A percentile compares a stretch with the other conserved stretches of the same genome.
These are phyloP conservation scores for Fusarium neocosmosporiellum DNA, from an alignment of 2,329 filamentous ascomycete species.

Conservation along the genomic window DNA sequence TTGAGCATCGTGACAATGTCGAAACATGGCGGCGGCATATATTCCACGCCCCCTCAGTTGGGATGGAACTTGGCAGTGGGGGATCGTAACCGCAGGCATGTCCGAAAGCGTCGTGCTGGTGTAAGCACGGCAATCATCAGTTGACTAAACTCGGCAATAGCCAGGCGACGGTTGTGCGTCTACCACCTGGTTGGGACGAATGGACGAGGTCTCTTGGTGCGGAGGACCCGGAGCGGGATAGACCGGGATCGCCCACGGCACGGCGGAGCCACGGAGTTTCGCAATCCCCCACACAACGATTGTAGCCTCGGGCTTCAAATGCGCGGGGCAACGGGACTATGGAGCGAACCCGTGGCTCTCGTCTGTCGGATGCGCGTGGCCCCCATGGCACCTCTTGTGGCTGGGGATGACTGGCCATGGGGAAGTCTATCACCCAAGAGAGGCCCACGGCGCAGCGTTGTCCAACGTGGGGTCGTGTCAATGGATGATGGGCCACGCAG, in stretches of 20 bases:
- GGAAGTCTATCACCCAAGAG: constrained; percentile 32
- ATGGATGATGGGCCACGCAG: constrained; percentile 42
- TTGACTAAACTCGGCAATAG: constrained; percentile 33
- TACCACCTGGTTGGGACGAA: constrained; percentile 42
- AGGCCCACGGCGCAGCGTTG: constrained; percentile 39
- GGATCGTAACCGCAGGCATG: constrained; percentile 23
- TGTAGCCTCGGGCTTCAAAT: constrained; percentile 36
- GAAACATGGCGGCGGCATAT: constrained; percentile 42
- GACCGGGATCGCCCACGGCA: constrained; percentile 42
- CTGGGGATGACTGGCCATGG: constrained; percentile 25
- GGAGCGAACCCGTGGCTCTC: constrained; percentile 38
- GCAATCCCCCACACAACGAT: constrained; percentile 39
- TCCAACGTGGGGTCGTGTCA: constrained; percentile 46
- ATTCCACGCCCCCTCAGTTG: constrained; percentile 36
- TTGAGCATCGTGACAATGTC: constrained; percentile 38
- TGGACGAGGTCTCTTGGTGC: constrained; percentile 34
- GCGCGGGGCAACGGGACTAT: constrained; percentile 42
- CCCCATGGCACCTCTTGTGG: constrained; percentile 27
- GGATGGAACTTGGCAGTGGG: constrained; percentile 34
- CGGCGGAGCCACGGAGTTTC: constrained; percentile 27
- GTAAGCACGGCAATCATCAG: constrained; percentile 32
- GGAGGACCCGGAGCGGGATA: constrained; percentile 39
- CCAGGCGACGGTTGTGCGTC: constrained; percentile 35
- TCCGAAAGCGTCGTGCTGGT: constrained; percentile 36
- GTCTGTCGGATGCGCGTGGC: constrained; percentile 28